Conservation (phyloP, 2,329 filamentous ascomycete species). For the Bipolaris bicolor region DNA sequence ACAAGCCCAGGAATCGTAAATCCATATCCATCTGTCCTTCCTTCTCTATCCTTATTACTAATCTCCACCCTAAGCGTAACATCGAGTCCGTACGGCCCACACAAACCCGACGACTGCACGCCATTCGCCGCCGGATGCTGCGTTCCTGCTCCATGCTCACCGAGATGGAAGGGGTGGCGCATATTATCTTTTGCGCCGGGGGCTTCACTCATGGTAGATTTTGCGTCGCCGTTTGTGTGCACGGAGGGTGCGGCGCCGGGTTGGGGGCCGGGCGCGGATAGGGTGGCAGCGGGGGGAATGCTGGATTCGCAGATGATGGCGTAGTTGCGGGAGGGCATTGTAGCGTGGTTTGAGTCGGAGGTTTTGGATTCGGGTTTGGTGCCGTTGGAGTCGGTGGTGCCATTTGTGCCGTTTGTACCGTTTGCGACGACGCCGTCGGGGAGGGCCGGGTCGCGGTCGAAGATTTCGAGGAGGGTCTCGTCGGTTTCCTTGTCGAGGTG, state of each 20-base stretch:
- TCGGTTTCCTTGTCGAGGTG: constrained; percentile 67
- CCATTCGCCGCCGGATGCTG: constrained; percentile 71
- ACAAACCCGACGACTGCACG: constrained; percentile 50
- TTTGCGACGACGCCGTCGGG: constrained; percentile 24
- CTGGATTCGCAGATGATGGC: constrained; percentile 65
- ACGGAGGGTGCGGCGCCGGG: constrained; percentile 29
- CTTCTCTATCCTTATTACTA: constrained; percentile 51
- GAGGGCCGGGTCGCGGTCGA: constrained; percentile 63
- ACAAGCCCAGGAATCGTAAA: constrained; percentile 56
- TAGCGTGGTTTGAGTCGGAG: constrained; percentile 77
- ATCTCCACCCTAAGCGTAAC: constrained; percentile 58
- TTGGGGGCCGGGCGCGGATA: constrained; percentile 25
- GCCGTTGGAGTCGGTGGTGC: constrained; percentile 26
- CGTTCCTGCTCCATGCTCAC: constrained; percentile 80
- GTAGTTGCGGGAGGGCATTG: constrained; percentile 75
- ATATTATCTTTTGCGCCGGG: constrained; percentile 59
- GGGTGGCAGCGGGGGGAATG: constrained; percentile 30
- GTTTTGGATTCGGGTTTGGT: constrained; percentile 60
- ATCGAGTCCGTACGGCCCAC: constrained; percentile 54
- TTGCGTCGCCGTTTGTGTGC: constrained; percentile 34
- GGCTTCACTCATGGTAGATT: constrained; percentile 35
- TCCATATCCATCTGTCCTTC: constrained; percentile 58
- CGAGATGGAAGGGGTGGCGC: constrained; percentile 73
- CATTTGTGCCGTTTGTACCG: constrained; percentile 26
- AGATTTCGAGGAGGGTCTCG: constrained; percentile 68